These are phyloP conservation scores for Mycena citricolor DNA, from an alignment of 1,284 basidiomycete genomes.

Conservation along the genomic window DNA sequence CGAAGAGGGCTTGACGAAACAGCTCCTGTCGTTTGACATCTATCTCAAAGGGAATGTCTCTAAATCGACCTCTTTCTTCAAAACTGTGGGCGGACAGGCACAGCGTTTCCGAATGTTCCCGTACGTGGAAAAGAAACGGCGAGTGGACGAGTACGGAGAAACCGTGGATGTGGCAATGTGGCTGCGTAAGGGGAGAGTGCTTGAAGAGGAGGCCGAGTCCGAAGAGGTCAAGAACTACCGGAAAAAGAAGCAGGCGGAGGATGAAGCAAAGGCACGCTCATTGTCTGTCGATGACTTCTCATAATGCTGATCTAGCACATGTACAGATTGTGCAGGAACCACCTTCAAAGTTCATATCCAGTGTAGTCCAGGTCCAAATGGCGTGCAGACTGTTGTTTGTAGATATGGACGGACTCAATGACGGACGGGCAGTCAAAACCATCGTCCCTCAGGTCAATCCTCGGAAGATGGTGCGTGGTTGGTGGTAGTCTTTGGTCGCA, in stretches of 20 bases:
- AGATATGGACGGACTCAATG: constrained; percentile 95
- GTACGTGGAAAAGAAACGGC: constrained; percentile 88
- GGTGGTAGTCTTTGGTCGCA: neutral
- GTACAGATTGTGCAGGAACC: constrained; percentile 74
- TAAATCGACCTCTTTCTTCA: constrained; percentile 82
- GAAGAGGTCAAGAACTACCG: constrained; percentile 79
- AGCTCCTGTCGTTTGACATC: constrained; percentile 89
- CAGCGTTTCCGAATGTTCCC: constrained; percentile 97
- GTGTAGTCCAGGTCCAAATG: constrained; percentile 73
- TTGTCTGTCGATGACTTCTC: constrained; percentile 15
- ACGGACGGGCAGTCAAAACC: constrained; percentile 94
- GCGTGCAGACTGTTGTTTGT: constrained; percentile 87
- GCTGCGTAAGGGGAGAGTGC: constrained; percentile 84
- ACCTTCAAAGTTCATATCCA: constrained; percentile 89
- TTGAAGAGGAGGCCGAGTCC: constrained; percentile 85
- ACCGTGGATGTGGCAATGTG: constrained; percentile 92
- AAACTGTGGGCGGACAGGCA: constrained; percentile 62
- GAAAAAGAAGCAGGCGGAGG: constrained; percentile 69
- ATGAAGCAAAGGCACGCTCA: constrained; percentile 68
- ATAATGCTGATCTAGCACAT: neutral
- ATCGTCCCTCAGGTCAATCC: constrained; percentile 97
- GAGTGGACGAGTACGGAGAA: constrained; percentile 96
- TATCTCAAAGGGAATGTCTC: constrained; percentile 93
- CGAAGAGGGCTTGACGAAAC: constrained; percentile 71
- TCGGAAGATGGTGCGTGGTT: constrained; percentile 77